These are phyloP conservation scores for Spathaspora passalidarum DNA, from an alignment of 805 yeast species.

Conservation along the genomic window DNA sequence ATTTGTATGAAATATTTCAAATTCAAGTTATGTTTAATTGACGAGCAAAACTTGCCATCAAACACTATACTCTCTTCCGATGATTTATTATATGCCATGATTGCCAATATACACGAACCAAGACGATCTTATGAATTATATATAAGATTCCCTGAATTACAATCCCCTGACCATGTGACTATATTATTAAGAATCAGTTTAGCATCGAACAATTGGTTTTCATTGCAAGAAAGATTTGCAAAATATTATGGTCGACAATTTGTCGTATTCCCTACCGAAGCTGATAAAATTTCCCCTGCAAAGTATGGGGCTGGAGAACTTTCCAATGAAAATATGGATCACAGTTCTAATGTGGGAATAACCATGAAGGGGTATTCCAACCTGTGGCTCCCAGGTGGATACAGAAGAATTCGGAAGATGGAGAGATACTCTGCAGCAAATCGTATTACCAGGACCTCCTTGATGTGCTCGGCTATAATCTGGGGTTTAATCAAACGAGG, in stretches of 20 bases:
- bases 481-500: slow-evolving; percentile 17
- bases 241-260: slow-evolving; percentile 15
- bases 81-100: slow-evolving; percentile 33
- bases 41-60: background rate
- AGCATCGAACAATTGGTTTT: slow-evolving; percentile 47
- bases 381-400: background rate
- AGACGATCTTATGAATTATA: slow-evolving; percentile 26
- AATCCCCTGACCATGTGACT: slow-evolving; percentile 46
- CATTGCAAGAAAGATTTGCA: slow-evolving; percentile 56
- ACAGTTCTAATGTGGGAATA: background rate
- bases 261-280: background rate
- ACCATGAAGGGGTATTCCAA: background rate
- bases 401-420: background rate
- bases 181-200: slow-evolving; percentile 47
- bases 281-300: background rate
- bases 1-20: slow-evolving; percentile 4
- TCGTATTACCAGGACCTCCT: background rate
- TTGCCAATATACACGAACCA: slow-evolving; percentile 22
- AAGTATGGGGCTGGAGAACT: background rate
- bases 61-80: slow-evolving; percentile 3
- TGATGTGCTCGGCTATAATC: slow-evolving; percentile 18
- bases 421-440: background rate
- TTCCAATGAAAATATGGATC: background rate
- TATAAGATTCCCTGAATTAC: slow-evolving; percentile 36
- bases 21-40: slow-evolving; percentile 2